A percentile compares a stretch with the other conserved stretches of the same genome.
These are phyloP conservation scores for Phaeotremella fagi DNA, from an alignment of 768 basidiomycete species.

Conservation along the genomic window DNA sequence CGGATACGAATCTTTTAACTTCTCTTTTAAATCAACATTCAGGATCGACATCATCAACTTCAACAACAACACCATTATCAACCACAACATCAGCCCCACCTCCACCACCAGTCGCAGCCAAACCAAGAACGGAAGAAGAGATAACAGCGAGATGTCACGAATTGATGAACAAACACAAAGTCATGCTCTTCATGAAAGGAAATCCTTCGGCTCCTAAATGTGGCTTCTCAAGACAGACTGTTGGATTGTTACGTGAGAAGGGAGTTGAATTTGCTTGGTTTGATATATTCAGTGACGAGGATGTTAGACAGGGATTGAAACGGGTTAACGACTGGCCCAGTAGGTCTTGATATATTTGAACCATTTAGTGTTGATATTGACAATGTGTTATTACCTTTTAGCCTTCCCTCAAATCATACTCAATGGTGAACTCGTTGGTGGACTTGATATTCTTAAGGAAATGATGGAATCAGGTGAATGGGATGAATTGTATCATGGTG, in stretches of 20 bases:
- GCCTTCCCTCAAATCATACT: conserved; percentile 45
- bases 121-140: conserved; percentile 59
- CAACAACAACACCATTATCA: conserved; percentile 41
- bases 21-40: conserved; percentile 60
- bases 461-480: conserved; percentile 79
- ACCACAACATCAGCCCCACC: conserved; percentile 28
- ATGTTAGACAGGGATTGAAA: conserved; percentile 69
- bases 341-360: conserved; percentile 16
- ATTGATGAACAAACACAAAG: conserved; percentile 72
- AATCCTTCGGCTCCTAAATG: conserved; percentile 70
- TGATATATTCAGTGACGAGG: conserved; percentile 77
- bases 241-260: conserved; percentile 62
- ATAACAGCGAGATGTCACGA: conserved; percentile 60
- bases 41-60: conserved; percentile 41
- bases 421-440: conserved; percentile 90
- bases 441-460: conserved; percentile 85
- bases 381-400: background rate
- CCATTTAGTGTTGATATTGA: background rate
- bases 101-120: conserved; percentile 14
- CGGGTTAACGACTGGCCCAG: conserved; percentile 82
- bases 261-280: conserved; percentile 67
- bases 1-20: conserved; percentile 66
- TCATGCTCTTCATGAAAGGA: conserved; percentile 91
- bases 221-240: conserved; percentile 76
- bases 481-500: conserved; percentile 49